Percentiles rank a stretch among this genome's conserved stretches.
These are phyloP conservation scores for Plasmodium vivax DNA, from an alignment of 169 alveolate species.

Conservation along the genomic window DNA sequence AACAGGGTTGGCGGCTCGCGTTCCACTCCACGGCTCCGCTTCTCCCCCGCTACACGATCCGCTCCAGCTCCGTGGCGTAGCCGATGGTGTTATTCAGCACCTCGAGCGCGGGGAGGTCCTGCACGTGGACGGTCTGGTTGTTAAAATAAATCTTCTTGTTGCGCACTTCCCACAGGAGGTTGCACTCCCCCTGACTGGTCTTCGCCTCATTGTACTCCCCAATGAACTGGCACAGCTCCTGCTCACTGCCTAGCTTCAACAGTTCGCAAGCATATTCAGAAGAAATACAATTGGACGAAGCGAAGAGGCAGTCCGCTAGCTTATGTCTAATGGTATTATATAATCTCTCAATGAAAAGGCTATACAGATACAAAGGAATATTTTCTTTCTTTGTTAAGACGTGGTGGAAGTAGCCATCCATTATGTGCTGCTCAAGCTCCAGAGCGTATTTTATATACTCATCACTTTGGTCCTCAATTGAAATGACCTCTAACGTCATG, in stretches of 20 bases:
- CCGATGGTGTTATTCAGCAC: slow-evolving; percentile 57
- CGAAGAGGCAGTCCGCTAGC: slow-evolving; percentile 81
- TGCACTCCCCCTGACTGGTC: slow-evolving; percentile 47
- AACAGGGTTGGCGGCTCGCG: too few relatives aligned
- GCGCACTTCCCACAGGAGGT: slow-evolving; percentile 48
- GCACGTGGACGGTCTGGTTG: slow-evolving; percentile 5
- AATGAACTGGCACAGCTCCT: slow-evolving; percentile 70
- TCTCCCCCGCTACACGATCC: slow-evolving; percentile 9
- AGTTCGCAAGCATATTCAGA: slow-evolving; percentile 57
- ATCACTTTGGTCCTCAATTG: slow-evolving; percentile 47
- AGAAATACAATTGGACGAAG: slow-evolving; percentile 73
- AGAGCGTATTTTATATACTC: slow-evolving; percentile 75
- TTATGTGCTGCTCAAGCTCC: slow-evolving; percentile 81
- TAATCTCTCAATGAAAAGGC: slow-evolving; percentile 55
- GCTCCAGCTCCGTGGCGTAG: slow-evolving; percentile 67
- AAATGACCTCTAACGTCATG: slow-evolving; percentile 78
- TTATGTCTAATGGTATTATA: slow-evolving; percentile 78
- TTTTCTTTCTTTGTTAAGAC: slow-evolving; percentile 34
- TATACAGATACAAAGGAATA: slow-evolving; percentile 71
- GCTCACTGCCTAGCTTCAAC: slow-evolving; percentile 71
- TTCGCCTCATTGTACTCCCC: slow-evolving; percentile 75
- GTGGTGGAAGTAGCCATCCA: slow-evolving; percentile 82
- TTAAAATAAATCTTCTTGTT: slow-evolving; percentile 15
- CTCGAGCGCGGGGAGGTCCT: slow-evolving; percentile 55
- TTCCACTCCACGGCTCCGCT: background rate